Evolutionary conservation across 139 green algal genomes (phyloP).

Genomic region (Pseudopediastrum boryanum): DNA sequence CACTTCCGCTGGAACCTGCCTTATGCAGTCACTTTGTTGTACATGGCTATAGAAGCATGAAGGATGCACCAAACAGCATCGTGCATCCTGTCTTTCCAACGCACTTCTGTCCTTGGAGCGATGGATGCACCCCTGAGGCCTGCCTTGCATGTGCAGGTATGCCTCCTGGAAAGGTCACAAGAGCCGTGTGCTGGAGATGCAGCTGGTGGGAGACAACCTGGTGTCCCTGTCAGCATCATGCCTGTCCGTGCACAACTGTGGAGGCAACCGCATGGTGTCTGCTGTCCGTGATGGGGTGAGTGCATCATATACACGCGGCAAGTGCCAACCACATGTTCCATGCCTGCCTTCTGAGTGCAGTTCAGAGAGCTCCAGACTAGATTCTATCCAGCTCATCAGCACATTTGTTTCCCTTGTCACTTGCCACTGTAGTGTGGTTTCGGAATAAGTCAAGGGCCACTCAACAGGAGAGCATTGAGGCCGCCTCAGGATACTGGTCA

Average conservation of each 20-base stretch:
- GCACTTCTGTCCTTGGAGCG: neutral
- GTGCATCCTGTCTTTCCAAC: too few species aligned
- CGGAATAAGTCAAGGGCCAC: too few species aligned
- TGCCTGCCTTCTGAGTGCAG: conserved; percentile 1
- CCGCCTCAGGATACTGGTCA: too few species aligned
- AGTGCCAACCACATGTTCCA: conserved; percentile 1
- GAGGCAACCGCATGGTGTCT: too few species aligned
- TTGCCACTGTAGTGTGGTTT: too few species aligned
- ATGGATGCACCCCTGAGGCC: neutral
- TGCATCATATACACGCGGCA: neutral
- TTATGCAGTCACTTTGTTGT: neutral
- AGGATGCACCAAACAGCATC: too few species aligned
- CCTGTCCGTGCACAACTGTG: too few species aligned
- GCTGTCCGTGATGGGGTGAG: too few species aligned
- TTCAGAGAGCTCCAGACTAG: neutral
- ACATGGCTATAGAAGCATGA: neutral
- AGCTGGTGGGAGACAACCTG: conserved; percentile 47
- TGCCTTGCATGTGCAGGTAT: too few species aligned
- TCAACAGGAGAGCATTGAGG: too few species aligned
- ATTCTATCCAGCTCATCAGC: neutral
- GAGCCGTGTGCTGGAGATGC: conserved; percentile 42
- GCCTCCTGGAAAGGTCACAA: conserved; percentile 47
- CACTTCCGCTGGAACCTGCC: neutral
- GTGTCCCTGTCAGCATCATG: conserved; percentile 42
- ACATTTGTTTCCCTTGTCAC: conserved; percentile 7